Evolutionary conservation across 768 basidiomycete species (phyloP).

Genomic region (Suillus hirtellus): DNA sequence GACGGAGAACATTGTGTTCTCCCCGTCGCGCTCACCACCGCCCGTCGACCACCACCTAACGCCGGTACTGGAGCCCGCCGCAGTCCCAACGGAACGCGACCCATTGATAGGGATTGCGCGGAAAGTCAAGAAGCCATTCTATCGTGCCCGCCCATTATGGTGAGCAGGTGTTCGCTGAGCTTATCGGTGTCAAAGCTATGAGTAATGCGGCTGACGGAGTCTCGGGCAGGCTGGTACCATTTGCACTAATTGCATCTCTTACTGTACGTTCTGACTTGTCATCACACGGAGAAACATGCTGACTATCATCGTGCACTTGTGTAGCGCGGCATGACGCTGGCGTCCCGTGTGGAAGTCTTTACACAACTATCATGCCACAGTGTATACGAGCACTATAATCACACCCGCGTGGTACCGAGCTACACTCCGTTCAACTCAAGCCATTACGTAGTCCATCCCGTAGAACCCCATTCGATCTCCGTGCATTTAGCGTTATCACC

Average conservation of each 20-base stretch:
- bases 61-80: slow-evolving; percentile 1
- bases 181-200: background rate
- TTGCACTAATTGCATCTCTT: slow-evolving; percentile 64
- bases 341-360: slow-evolving; percentile 79
- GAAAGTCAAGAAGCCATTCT: slow-evolving; percentile 45
- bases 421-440: slow-evolving; percentile 2
- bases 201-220: background rate
- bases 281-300: slow-evolving; percentile 6
- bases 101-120: slow-evolving; percentile 30
- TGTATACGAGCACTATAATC: slow-evolving; percentile 48
- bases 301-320: slow-evolving; percentile 12
- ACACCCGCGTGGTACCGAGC: slow-evolving; percentile 19
- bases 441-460: slow-evolving; percentile 11
- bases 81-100: slow-evolving; percentile 32
- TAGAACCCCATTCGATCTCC: slow-evolving; percentile 14
- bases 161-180: slow-evolving; percentile 18
- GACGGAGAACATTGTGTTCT: slow-evolving; percentile 32
- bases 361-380: slow-evolving; percentile 72
- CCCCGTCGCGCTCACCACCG: slow-evolving; percentile 21
- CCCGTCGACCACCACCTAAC: slow-evolving; percentile 24
- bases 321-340: slow-evolving; percentile 79
- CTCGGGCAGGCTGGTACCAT: slow-evolving; percentile 63
- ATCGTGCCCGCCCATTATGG: slow-evolving; percentile 52
- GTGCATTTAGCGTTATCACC: slow-evolving; percentile 17
- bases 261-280: slow-evolving; percentile 46